Conservation (phyloP, 2,329 filamentous ascomycete species). For the Sarocladium strictum region DNA sequence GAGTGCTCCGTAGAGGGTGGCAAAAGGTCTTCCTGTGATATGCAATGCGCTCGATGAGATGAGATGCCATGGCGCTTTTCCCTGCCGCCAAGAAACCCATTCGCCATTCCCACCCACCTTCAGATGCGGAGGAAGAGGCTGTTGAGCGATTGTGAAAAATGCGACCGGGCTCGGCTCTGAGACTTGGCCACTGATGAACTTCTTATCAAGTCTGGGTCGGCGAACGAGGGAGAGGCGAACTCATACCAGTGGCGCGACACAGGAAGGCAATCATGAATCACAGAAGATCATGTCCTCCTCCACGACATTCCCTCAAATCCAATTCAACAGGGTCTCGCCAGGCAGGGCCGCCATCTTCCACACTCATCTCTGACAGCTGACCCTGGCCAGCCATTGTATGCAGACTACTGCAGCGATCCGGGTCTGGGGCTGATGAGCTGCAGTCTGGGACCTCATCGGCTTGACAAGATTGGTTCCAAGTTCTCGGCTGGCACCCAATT, state of each 20-base stretch:
- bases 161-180: background rate
- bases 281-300: too few relatives aligned
- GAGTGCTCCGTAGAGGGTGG: too few relatives aligned
- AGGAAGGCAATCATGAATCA: too few relatives aligned
- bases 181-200: background rate
- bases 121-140: too few relatives aligned
- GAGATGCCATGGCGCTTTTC: background rate
- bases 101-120: background rate
- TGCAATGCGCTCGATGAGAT: background rate
- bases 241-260: too few relatives aligned
- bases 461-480: background rate
- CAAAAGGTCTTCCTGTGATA: background rate
- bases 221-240: background rate
- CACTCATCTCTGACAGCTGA: background rate
- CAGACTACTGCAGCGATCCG: background rate
- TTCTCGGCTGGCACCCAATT: background rate
- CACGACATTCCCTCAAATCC: too few relatives aligned
- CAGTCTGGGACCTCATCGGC: background rate
- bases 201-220: background rate
- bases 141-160: too few relatives aligned
- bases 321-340: too few relatives aligned
- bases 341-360: background rate
- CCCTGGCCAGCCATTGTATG: background rate
- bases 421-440: background rate
- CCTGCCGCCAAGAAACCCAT: constrained; percentile 1